Base-by-base conservation (phyloP, 805 yeast genomes). In the Yamadazyma ubonensis region DNA sequence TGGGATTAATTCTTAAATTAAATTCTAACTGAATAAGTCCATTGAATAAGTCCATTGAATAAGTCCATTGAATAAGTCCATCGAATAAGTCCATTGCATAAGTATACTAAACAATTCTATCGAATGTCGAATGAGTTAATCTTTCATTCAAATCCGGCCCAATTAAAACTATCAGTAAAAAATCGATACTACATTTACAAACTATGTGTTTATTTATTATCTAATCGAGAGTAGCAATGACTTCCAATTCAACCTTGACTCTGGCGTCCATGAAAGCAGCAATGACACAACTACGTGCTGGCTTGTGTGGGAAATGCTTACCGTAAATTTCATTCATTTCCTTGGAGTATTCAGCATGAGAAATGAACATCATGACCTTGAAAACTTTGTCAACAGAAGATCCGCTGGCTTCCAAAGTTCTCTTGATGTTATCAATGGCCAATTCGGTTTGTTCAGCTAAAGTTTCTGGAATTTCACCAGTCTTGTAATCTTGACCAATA, bases 261-360 rank as follows among this genome's bases (percentile, higher is more conserved):
- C 59, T 50, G 8, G 71, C 64, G 52, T 75, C 70, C 52, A 78
- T 78, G 60, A 77, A 76, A 6, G 61, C 69, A 23, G 72, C 79
- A 38, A 73, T 62, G 26, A 77, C 63, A 52, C 79, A 73, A 33
- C 75, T 67, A 63, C 83, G 68, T 6, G 78, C 78, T 14, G 83
- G 83, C 46, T 65, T 62, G 32, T 63, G 59, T 2, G 68, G 65
- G 61, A 78, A 72, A 51, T 65, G 61, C 45, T 69, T 63, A 12
- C 59, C 61, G 52, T 76, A 78, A 29, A 76, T 63, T 33, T 62
- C 52, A 57, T 77, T 77, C 48, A 77, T 64, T 18, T 50, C 55
- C 5, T 65, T 52, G 12, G 72, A 69, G 47, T 73, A 67, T 21
- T 60, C 54, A 18, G 67, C 61, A 46, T 75, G 65, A 18, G 65